Evolutionary conservation across 192 early-diverging fungal genomes (phyloP).

Genomic region (Coemansia sp.): DNA sequence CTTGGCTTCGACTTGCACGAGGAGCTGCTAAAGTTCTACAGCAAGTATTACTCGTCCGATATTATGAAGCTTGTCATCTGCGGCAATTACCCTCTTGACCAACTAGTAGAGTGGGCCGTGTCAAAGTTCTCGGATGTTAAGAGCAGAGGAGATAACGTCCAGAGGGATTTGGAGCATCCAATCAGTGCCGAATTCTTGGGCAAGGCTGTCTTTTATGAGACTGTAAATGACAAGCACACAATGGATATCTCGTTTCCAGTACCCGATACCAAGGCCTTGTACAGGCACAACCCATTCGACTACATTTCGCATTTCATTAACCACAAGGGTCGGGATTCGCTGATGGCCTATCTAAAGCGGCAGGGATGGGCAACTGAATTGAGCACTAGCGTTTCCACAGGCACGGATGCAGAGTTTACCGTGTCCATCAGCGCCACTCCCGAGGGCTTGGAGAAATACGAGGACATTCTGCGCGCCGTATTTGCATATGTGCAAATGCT

Average conservation of each 20-base stretch:
- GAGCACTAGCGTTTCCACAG: neutral
- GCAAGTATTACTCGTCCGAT: slow-evolving; percentile 85
- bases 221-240: slow-evolving; percentile 65
- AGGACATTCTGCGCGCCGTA: slow-evolving; percentile 20
- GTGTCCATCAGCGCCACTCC: slow-evolving; percentile 13
- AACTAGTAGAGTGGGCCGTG: slow-evolving; percentile 73
- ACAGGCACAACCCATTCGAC: slow-evolving; percentile 53
- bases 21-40: slow-evolving; percentile 77
- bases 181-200: slow-evolving; percentile 43
- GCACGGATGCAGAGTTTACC: slow-evolving; percentile 3
- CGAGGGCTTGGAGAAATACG: slow-evolving; percentile 15
- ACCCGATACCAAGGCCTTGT: slow-evolving; percentile 62
- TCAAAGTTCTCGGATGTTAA: slow-evolving; percentile 73
- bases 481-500: slow-evolving; percentile 42
- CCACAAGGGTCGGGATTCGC: slow-evolving; percentile 76
- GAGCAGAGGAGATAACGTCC: slow-evolving; percentile 69
- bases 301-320: slow-evolving; percentile 79
- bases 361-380: slow-evolving; percentile 73
- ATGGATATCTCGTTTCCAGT: slow-evolving; percentile 78
- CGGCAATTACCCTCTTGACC: slow-evolving; percentile 73
- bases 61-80: slow-evolving; percentile 89
- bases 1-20: slow-evolving; percentile 71
- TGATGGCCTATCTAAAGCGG: slow-evolving; percentile 75
- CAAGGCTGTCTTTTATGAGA: slow-evolving; percentile 66
- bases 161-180: neutral